A percentile compares a stretch with the other conserved stretches of the same genome.
These are phyloP conservation scores for Apiospora aurea DNA, from an alignment of 2,329 filamentous ascomycete genomes.

Conservation along the genomic window DNA sequence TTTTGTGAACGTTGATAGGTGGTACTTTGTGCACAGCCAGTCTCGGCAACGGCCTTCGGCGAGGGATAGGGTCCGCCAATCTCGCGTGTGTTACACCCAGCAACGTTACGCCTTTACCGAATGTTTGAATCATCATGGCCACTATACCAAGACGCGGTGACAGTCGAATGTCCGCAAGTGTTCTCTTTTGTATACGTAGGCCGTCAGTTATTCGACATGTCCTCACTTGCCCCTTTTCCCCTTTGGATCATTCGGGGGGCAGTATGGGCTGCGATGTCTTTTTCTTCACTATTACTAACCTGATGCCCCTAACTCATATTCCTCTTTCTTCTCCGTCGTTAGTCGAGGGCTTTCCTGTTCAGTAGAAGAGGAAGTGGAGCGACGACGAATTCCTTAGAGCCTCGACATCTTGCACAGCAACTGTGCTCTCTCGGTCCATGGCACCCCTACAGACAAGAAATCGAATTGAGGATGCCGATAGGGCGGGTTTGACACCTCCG, in stretches of 20 bases:
- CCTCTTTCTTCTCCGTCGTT: background rate
- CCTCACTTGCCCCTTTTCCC: background rate
- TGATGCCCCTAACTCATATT: background rate
- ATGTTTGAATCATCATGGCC: background rate
- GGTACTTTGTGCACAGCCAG: background rate
- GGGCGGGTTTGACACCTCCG: background rate
- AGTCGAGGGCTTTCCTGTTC: background rate
- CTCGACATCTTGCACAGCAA: background rate
- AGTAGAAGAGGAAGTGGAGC: background rate
- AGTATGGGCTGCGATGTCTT: background rate
- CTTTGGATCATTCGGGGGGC: too few species aligned
- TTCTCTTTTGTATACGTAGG: background rate
- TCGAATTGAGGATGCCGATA: background rate
- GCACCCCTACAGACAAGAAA: background rate
- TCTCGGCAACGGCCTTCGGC: background rate
- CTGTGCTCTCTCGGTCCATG: background rate
- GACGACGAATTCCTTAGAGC: background rate
- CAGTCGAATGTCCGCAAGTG: background rate
- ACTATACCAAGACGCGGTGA: background rate
- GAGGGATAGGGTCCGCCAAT: slow-evolving; percentile 11
- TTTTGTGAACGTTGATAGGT: background rate
- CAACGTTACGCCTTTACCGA: slow-evolving; percentile 13
- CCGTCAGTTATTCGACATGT: background rate
- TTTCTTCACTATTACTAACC: background rate
- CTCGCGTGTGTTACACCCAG: slow-evolving; percentile 2